Percentiles rank a stretch among this genome's conserved stretches.
phyloP scores from a whole-genome alignment of 768 basidiomycete genomes.

The Candolleomyces aberdarensis region DNA sequence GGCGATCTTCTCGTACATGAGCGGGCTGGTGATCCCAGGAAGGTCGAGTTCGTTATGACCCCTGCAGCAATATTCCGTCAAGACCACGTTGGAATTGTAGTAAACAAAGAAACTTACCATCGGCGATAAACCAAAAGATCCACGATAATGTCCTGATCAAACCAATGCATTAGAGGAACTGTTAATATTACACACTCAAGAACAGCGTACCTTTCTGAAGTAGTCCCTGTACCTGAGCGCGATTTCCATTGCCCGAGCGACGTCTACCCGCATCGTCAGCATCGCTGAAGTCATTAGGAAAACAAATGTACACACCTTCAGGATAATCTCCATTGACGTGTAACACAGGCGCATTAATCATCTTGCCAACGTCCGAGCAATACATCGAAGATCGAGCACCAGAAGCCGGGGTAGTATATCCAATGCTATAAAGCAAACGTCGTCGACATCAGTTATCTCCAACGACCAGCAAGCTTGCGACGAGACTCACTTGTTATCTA shows the following conservation, averaged over 20 bases:
- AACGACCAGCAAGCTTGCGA: background rate
- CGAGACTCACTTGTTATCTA: slow-evolving; percentile 65
- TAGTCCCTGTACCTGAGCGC: slow-evolving; percentile 84
- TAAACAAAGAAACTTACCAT: slow-evolving; percentile 38
- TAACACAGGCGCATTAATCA: slow-evolving; percentile 84
- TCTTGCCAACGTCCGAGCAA: slow-evolving; percentile 86
- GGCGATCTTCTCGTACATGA: slow-evolving; percentile 89
- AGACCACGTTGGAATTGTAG: background rate
- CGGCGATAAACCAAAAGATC: slow-evolving; percentile 88
- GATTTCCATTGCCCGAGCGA: slow-evolving; percentile 79
- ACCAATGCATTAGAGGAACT: background rate
- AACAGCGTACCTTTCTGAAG: slow-evolving; percentile 64
- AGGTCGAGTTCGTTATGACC: slow-evolving; percentile 88
- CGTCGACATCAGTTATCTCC: background rate
- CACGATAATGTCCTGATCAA: slow-evolving; percentile 69
- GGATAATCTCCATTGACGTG: slow-evolving; percentile 93
- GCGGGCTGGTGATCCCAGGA: slow-evolving; percentile 81
- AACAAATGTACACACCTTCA: slow-evolving; percentile 49
- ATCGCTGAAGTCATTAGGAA: too few species aligned
- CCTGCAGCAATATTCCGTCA: slow-evolving; percentile 19
- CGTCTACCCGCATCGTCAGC: slow-evolving; percentile 45
- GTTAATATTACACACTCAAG: too few species aligned
- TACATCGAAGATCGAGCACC: slow-evolving; percentile 83
- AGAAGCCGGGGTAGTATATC: slow-evolving; percentile 88
- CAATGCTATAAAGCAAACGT: slow-evolving; percentile 54